Percentiles rank a stretch among this genome's conserved stretches.
phyloP scores from a whole-genome alignment of 768 basidiomycete genomes.

The Rhizopogon vesiculosus region DNA sequence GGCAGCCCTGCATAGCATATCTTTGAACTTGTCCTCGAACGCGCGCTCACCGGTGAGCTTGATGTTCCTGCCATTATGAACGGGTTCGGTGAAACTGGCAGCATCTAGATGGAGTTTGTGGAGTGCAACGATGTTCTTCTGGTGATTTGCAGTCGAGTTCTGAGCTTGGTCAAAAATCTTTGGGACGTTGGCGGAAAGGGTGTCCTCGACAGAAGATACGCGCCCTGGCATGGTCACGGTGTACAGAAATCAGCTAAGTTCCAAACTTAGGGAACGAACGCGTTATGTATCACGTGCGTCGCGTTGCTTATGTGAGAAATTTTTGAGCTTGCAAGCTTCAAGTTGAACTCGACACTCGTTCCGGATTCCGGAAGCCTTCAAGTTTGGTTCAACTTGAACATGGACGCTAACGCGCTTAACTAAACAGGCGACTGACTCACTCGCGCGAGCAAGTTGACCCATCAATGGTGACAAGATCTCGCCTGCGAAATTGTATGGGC shows the following conservation, averaged over 20 bases:
- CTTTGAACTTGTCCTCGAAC: constrained; percentile 65
- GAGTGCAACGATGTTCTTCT: constrained; percentile 82
- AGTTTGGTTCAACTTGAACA: too few relatives aligned
- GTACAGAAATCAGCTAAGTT: too few relatives aligned
- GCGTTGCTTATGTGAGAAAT: not conserved
- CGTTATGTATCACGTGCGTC: constrained; percentile 5
- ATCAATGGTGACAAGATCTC: too few relatives aligned
- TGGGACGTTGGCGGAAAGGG: constrained; percentile 34
- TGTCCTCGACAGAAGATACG: constrained; percentile 20
- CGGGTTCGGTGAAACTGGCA: constrained; percentile 43
- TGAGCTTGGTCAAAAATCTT: constrained; percentile 83
- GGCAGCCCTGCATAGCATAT: constrained; percentile 56
- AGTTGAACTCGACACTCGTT: too few relatives aligned
- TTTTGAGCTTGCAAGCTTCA: too few relatives aligned
- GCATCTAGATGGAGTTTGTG: constrained; percentile 74
- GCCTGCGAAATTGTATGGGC: too few relatives aligned
- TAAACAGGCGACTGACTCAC: too few relatives aligned
- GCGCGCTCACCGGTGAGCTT: constrained; percentile 71
- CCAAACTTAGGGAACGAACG: not conserved
- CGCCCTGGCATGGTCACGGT: constrained; percentile 23
- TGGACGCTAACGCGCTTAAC: too few relatives aligned
- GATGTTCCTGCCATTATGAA: constrained; percentile 42
- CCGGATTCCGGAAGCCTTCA: too few relatives aligned
- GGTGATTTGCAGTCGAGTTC: constrained; percentile 70
- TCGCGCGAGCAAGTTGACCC: too few relatives aligned